phyloP scores from a whole-genome alignment of 139 green algal genomes.

The Pseudopediastrum boryanum region DNA sequence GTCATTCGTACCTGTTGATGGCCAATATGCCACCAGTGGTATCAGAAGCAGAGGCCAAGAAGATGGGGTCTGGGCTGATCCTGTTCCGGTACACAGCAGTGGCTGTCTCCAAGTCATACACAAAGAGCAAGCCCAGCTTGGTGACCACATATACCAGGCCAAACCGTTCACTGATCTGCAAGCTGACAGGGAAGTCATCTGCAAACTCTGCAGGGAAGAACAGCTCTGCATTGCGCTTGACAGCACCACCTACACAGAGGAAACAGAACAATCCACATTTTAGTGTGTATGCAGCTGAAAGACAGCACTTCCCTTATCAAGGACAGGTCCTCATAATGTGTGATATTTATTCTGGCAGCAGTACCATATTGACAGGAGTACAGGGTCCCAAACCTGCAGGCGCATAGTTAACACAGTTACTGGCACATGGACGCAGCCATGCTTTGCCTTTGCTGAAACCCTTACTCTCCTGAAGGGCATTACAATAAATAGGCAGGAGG shows the following conservation, averaged over 20 bases:
- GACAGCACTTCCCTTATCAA: too few relatives aligned
- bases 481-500: too few relatives aligned
- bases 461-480: too few relatives aligned
- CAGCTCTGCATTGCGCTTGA: constrained; percentile 89
- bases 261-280: too few relatives aligned
- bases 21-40: constrained; percentile 88
- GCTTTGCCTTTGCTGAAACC: too few relatives aligned
- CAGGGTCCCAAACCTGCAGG: too few relatives aligned
- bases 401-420: too few relatives aligned
- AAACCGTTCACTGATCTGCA: constrained; percentile 78
- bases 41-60: constrained; percentile 82
- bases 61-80: constrained; percentile 96
- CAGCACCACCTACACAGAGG: constrained; percentile 44
- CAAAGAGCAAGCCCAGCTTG: constrained; percentile 98
- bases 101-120: constrained; percentile 98
- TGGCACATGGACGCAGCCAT: too few relatives aligned
- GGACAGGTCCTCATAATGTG: too few relatives aligned
- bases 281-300: too few relatives aligned
- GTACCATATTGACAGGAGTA: too few relatives aligned
- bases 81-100: constrained; percentile 96
- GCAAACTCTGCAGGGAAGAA: constrained; percentile 99
- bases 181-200: constrained; percentile 99
- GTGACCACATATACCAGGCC: constrained; percentile 91
- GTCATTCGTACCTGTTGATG: constrained; percentile 85
- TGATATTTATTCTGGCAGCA: too few relatives aligned